Percentiles rank a stretch among this genome's conserved stretches.
Evolutionary conservation across 1,139 yeast genomes (phyloP).

Genomic region (Pichia sp.): DNA sequence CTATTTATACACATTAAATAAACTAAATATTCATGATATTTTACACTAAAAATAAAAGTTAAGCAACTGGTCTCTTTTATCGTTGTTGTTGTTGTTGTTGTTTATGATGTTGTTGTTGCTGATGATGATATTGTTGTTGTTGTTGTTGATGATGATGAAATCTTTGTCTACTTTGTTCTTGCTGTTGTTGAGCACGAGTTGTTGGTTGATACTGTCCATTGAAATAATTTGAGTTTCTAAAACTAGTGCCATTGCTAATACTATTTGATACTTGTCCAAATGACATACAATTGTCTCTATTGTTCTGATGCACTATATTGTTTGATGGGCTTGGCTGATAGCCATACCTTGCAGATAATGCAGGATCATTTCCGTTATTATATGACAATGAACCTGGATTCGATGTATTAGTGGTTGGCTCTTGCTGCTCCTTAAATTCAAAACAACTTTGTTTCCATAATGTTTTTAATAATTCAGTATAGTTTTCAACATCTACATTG

Average conservation of each 20-base stretch:
- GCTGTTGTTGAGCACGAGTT: conserved; percentile 26
- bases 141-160: conserved; percentile 1
- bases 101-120: not conserved
- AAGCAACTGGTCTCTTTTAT: too few relatives aligned
- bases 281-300: conserved; percentile 8
- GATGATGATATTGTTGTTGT: not conserved
- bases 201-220: conserved; percentile 21
- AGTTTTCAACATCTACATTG: conserved; percentile 20
- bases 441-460: conserved; percentile 23
- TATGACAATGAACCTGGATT: not conserved
- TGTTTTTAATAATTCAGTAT: conserved; percentile 12
- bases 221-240: not conserved
- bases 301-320: not conserved
- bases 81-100: not conserved
- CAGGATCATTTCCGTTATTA: not conserved
- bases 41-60: too few relatives aligned
- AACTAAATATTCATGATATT: not conserved
- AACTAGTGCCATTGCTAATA: not conserved
- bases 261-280: conserved; percentile 7
- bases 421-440: conserved; percentile 12
- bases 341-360: conserved; percentile 9
- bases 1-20: not conserved
- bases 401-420: not conserved
- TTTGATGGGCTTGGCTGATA: conserved; percentile 5
- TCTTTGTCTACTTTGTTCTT: conserved; percentile 1